These are phyloP conservation scores for Pythium aristosporum DNA, from an alignment of 352 stramenopile genomes.

Conservation along the genomic window DNA sequence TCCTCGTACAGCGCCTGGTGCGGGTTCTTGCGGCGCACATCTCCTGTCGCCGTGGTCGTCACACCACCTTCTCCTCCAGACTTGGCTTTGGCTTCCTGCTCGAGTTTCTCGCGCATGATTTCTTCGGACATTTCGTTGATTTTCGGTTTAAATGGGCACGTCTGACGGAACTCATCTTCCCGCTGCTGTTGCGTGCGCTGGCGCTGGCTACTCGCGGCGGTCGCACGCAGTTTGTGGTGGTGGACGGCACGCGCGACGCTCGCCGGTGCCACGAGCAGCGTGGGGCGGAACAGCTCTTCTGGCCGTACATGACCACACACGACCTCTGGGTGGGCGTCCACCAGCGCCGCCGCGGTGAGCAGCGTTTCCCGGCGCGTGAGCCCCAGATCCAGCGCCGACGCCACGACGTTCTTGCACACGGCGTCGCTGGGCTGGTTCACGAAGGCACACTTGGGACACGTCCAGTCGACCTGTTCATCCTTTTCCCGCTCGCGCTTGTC, in stretches of 20 bases:
- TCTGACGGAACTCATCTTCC: conserved; percentile 64
- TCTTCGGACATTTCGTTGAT: conserved; percentile 74
- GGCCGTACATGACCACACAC: conserved; percentile 62
- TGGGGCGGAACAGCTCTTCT: conserved; percentile 65
- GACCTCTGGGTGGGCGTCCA: conserved; percentile 25
- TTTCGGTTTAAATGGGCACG: conserved; percentile 67
- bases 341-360: neutral
- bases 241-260: conserved; percentile 24
- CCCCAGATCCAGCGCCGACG: neutral
- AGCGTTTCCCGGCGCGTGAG: conserved; percentile 16
- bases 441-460: conserved; percentile 74
- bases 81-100: conserved; percentile 34
- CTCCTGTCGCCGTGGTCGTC: conserved; percentile 22
- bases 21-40: conserved; percentile 44
- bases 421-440: conserved; percentile 57
- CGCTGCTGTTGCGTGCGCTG: conserved; percentile 55
- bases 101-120: conserved; percentile 69
- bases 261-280: conserved; percentile 42
- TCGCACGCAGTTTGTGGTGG: conserved; percentile 34
- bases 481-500: conserved; percentile 43
- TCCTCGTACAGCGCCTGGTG: conserved; percentile 75
- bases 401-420: conserved; percentile 60
- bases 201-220: conserved; percentile 30
- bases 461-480: conserved; percentile 66
- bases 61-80: neutral